phyloP scores from a whole-genome alignment of 352 stramenopile species.

The Lagenidium sp. region DNA sequence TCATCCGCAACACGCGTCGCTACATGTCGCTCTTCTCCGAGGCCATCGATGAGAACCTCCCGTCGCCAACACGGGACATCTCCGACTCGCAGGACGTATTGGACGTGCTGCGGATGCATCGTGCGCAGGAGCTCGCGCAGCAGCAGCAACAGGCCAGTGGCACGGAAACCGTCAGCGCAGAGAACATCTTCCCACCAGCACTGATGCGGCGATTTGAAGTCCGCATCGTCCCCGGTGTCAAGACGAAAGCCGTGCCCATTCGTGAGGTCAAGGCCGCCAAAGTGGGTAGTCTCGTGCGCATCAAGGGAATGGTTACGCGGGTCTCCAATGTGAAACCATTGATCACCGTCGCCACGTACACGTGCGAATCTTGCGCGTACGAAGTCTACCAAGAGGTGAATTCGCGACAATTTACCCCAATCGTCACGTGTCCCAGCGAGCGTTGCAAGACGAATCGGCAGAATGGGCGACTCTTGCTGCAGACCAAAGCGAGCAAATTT shows the following conservation, averaged over 20 bases:
- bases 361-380: conserved; percentile 93
- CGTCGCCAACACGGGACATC: conserved; percentile 70
- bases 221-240: conserved; percentile 69
- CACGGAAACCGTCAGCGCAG: conserved; percentile 18
- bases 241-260: conserved; percentile 86
- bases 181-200: conserved; percentile 84
- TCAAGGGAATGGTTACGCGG: conserved; percentile 98
- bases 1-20: conserved; percentile 76
- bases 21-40: conserved; percentile 87
- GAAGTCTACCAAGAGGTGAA: conserved; percentile 97
- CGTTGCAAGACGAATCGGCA: conserved; percentile 80
- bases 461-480: conserved; percentile 84
- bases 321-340: conserved; percentile 97
- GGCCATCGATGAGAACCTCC: conserved; percentile 83
- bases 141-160: conserved; percentile 31
- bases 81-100: conserved; percentile 77
- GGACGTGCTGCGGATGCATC: conserved; percentile 70
- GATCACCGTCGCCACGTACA: conserved; percentile 96
- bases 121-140: conserved; percentile 62
- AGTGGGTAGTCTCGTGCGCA: conserved; percentile 94
- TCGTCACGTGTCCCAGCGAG: conserved; percentile 86
- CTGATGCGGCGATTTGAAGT: conserved; percentile 90
- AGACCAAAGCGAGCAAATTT: conserved; percentile 98
- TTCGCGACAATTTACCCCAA: conserved; percentile 91
- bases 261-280: conserved; percentile 91